Conservation (phyloP, 495 filamentous ascomycete species). For the Aspergillus cristatus region DNA sequence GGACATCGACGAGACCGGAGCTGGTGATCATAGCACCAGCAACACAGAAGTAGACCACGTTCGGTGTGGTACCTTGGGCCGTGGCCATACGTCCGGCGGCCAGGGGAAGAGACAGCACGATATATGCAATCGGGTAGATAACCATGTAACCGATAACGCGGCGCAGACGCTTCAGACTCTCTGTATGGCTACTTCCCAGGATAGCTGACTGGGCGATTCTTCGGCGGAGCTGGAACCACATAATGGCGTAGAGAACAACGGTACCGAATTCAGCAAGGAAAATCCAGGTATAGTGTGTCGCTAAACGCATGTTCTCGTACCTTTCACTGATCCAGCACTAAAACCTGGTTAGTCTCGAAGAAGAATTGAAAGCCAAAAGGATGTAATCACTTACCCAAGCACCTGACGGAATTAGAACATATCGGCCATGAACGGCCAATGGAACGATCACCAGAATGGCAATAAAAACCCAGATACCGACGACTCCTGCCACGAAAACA, state of each 20-base stretch:
- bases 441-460: conserved; percentile 49
- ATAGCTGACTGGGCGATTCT: conserved; percentile 33
- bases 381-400: conserved; percentile 45
- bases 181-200: conserved; percentile 26
- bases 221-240: conserved; percentile 51
- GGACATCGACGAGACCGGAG: conserved; percentile 65
- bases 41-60: conserved; percentile 52
- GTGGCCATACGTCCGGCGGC: conserved; percentile 59
- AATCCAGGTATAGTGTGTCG: conserved; percentile 73
- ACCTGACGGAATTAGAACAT: conserved; percentile 52
- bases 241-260: conserved; percentile 52
- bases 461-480: conserved; percentile 49
- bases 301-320: conserved; percentile 54
- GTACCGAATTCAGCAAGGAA: conserved; percentile 61
- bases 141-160: conserved; percentile 59
- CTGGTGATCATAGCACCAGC: conserved; percentile 65
- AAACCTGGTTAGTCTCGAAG: not conserved
- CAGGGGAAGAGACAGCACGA: conserved; percentile 61
- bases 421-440: conserved; percentile 40
- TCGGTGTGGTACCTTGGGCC: conserved; percentile 46
- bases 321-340: conserved; percentile 63
- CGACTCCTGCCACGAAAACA: conserved; percentile 41
- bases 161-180: conserved; percentile 31
- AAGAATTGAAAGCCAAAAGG: not conserved
- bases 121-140: conserved; percentile 66